Evolutionary conservation across 2,329 filamentous ascomycete genomes (phyloP).

Genomic region (Cladobotryum protrusum): DNA sequence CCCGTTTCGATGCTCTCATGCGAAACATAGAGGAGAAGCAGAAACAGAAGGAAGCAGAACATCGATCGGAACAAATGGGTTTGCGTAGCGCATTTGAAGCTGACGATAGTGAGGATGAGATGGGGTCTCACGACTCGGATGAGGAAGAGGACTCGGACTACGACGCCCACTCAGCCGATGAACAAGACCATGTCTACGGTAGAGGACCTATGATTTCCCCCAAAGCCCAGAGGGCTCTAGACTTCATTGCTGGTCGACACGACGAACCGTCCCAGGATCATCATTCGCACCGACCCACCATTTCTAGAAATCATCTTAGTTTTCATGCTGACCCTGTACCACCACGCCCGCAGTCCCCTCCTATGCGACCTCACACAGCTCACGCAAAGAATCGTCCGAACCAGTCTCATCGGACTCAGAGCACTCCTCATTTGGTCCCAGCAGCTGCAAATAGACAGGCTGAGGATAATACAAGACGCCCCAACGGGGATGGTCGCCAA

Average conservation of each 20-base stretch:
- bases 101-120: conserved; percentile 40
- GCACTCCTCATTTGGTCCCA: conserved; percentile 40
- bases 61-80: conserved; percentile 27
- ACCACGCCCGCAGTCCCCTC: conserved; percentile 15
- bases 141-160: conserved; percentile 30
- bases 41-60: conserved; percentile 32
- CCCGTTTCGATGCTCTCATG: conserved; percentile 62
- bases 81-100: conserved; percentile 47
- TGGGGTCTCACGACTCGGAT: conserved; percentile 31
- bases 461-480: conserved; percentile 27
- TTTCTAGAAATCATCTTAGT: conserved; percentile 28
- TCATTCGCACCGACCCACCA: conserved; percentile 28
- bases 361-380: conserved; percentile 47
- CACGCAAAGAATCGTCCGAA: conserved; percentile 43
- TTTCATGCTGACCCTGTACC: conserved; percentile 21
- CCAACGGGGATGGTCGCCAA: conserved; percentile 39
- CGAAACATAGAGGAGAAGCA: conserved; percentile 49
- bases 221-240: conserved; percentile 43
- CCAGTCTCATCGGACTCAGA: conserved; percentile 39
- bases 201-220: conserved; percentile 34
- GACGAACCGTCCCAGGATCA: conserved; percentile 23
- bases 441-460: conserved; percentile 20
- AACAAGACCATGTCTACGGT: conserved; percentile 20
- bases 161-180: conserved; percentile 33
- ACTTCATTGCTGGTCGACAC: conserved; percentile 43